Base-by-base conservation (phyloP, 768 basidiomycete genomes). In the Serpula lacrymans region DNA sequence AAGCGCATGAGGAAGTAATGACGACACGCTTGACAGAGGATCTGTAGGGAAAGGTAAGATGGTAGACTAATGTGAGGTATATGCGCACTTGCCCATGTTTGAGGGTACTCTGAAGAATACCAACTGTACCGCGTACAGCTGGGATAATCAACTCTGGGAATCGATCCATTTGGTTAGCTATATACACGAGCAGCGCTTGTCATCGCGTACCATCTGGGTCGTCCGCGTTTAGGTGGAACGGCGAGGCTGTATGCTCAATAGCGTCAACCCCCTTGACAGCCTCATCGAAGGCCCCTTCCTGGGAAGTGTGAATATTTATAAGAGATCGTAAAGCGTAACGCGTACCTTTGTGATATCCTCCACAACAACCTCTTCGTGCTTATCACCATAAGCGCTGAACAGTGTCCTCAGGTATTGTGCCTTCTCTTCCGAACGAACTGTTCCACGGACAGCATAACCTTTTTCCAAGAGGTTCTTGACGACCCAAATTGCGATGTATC, bases 211-310 rank as follows among this genome's bases (percentile, higher is more conserved):
- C 67, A 23, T 67, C 52, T 3, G 74, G 73, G 27, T 78, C 69
- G n/a, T 67, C 62, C 1, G 64, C 69, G 1, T 70, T 61, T 18
- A 66, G 45, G 39, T 72, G 63, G 51, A 80, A 71, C 1, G 85
- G 84, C 1, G 84, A 85, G 0, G 84, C 84, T 3, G 71, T 78
- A 51, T 88, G 87, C 26, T 67, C 71, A 37, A 92, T 76, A 0
- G 74, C 88, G 43, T 87, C 80, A 6, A 90, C 78, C 1, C 74
- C 86, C 56, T 80, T 76, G 43, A 90, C 83, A 1, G 80, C 87
- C 37, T 87, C 79, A 55, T 91, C 86, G 46, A 89, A 93, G 1
- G 82, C 84, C 6, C 76, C 77, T 2, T 72, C 72, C 79, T 81
- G 20, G n/a, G n/a, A n/a, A n/a, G n/a, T n/a, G n/a, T n/a, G n/a